phyloP scores from a whole-genome alignment of 179 eudicot genomes.

The Beta macrorhiza region DNA sequence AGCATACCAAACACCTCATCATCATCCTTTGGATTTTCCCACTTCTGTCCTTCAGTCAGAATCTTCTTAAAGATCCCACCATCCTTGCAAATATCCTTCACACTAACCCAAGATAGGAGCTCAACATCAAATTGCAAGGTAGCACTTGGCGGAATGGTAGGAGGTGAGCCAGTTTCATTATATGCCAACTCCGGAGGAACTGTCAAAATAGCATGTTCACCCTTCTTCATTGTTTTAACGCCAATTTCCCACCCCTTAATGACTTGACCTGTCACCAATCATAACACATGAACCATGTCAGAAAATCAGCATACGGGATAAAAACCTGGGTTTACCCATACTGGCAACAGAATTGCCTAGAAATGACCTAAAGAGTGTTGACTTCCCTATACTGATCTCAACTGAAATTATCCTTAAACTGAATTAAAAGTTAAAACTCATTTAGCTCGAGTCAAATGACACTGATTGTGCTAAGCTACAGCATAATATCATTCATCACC shows the following conservation, averaged over 20 bases:
- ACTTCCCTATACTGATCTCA: no score
- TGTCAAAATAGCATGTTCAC: slow-evolving; percentile 86
- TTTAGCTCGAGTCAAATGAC: no score
- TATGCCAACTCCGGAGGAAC: slow-evolving; percentile 84
- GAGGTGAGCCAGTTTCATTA: slow-evolving; percentile 78
- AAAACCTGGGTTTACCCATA: not conserved
- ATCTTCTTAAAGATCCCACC: slow-evolving; percentile 86
- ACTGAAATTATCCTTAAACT: no score
- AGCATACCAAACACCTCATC: slow-evolving; percentile 79
- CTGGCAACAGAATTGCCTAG: not conserved
- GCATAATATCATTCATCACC: no score
- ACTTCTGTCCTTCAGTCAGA: slow-evolving; percentile 71
- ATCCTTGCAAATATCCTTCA: slow-evolving; percentile 91
- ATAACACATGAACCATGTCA: not conserved
- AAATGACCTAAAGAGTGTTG: no score
- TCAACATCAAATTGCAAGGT: slow-evolving; percentile 89
- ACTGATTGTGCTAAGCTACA: no score
- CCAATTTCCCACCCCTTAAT: slow-evolving; percentile 94
- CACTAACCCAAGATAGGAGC: slow-evolving; percentile 77
- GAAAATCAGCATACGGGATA: not conserved
- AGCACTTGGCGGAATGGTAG: slow-evolving; percentile 77
- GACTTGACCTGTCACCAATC: slow-evolving; percentile 64
- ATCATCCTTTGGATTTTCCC: slow-evolving; percentile 91
- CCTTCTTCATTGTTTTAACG: slow-evolving; percentile 92
- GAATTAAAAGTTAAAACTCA: no score